Percentiles rank a stretch among this genome's conserved stretches.
Conservation (phyloP, 768 basidiomycete species). For the Psilocybe tampanensis region DNA sequence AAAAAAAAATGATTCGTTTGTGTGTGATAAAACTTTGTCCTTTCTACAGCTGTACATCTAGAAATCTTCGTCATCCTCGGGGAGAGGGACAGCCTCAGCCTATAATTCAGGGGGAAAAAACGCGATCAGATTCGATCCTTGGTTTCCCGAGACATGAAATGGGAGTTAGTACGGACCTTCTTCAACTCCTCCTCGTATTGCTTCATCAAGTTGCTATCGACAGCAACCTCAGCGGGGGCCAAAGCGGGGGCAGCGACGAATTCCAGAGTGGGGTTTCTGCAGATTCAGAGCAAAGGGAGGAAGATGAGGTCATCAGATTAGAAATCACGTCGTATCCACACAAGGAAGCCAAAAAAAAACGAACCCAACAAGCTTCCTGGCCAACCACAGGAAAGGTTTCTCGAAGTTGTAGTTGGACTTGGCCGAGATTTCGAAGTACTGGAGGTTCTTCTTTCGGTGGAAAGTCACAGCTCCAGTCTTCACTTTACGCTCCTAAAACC, state of each 20-base stretch:
- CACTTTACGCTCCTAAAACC: conserved; percentile 92
- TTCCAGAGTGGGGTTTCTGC: conserved; percentile 82
- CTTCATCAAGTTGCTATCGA: conserved; percentile 78
- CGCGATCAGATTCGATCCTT: no score
- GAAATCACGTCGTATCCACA: not conserved
- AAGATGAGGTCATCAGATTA: conserved; percentile 2
- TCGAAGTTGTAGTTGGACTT: conserved; percentile 99
- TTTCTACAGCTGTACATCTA: conserved; percentile 37
- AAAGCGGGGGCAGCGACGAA: conserved; percentile 98
- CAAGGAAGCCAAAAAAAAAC: conserved; percentile 32
- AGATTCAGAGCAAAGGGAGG: conserved; percentile 3
- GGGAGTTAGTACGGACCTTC: conserved; percentile 52
- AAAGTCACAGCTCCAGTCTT: conserved; percentile 99
- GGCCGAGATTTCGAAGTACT: conserved; percentile 99
- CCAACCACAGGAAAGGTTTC: conserved; percentile 99
- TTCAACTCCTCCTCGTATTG: conserved; percentile 81
- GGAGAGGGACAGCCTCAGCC: conserved; percentile 93
- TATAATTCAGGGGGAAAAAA: no score
- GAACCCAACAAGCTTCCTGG: conserved; percentile 95
- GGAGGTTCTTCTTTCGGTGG: conserved; percentile 99
- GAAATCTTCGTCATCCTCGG: conserved; percentile 95
- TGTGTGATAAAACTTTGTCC: conserved; percentile 2
- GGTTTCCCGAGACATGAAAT: no score
- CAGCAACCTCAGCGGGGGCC: conserved; percentile 87
- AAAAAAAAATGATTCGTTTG: not conserved